A percentile compares a stretch with the other conserved stretches of the same genome.
These are phyloP conservation scores for Schizochytrium sp. DNA, from an alignment of 108 stramenopile genomes.

Conservation along the genomic window DNA sequence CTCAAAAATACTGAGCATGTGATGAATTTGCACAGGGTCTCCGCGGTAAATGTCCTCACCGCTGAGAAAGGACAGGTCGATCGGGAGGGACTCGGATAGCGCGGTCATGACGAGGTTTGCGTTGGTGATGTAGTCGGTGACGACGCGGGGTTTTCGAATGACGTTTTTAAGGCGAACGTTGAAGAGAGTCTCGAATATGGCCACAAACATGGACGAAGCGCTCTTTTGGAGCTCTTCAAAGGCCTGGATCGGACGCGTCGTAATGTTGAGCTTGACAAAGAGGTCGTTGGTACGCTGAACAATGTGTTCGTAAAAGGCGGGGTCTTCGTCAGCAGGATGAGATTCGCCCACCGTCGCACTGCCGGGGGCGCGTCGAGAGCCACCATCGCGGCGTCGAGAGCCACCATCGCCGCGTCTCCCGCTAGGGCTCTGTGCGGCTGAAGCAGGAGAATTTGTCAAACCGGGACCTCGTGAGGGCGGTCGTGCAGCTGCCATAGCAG, in stretches of 20 bases:
- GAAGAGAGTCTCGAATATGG: constrained; percentile 52
- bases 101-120: constrained; percentile 49
- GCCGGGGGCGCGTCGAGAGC: too few relatives aligned
- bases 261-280: constrained; percentile 14
- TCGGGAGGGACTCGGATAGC: constrained; percentile 20
- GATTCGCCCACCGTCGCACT: too few relatives aligned
- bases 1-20: not conserved
- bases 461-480: too few relatives aligned
- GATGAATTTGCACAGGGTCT: not conserved
- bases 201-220: constrained; percentile 53
- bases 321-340: not conserved
- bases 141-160: constrained; percentile 39
- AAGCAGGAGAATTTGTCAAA: too few relatives aligned
- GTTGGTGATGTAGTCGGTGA: constrained; percentile 50
- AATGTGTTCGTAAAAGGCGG: not conserved
- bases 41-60: constrained; percentile 15
- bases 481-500: too few relatives aligned
- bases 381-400: too few relatives aligned
- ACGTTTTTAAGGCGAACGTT: constrained; percentile 45
- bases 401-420: too few relatives aligned
- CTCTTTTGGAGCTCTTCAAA: constrained; percentile 45
- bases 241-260: constrained; percentile 35
- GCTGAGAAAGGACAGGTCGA: not conserved
- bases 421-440: too few relatives aligned
- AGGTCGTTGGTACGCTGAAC: not conserved